Percentiles rank a stretch among this genome's conserved stretches.
Evolutionary conservation across 768 basidiomycete species (phyloP).

Genomic region (Mycena rebaudengoi): DNA sequence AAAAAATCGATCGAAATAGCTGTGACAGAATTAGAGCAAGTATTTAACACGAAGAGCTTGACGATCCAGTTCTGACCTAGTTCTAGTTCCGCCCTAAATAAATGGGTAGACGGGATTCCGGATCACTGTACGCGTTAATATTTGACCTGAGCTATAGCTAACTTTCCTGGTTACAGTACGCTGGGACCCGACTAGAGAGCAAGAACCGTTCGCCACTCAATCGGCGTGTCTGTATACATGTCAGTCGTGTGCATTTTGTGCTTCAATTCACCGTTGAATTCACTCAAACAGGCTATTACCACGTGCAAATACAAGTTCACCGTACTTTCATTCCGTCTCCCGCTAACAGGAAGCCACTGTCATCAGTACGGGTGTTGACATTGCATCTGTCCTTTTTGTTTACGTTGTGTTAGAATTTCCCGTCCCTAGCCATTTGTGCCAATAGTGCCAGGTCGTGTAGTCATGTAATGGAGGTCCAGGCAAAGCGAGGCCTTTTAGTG

Average conservation of each 20-base stretch:
- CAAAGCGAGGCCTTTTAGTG: slow-evolving; percentile 20
- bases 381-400: neutral
- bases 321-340: slow-evolving; percentile 68
- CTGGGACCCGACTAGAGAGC: slow-evolving; percentile 55
- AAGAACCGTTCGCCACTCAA: slow-evolving; percentile 52
- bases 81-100: slow-evolving; percentile 55
- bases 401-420: slow-evolving; percentile 44
- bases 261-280: neutral
- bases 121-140: slow-evolving; percentile 42
- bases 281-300: no score
- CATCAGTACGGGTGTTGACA: neutral
- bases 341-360: slow-evolving; percentile 49
- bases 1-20: slow-evolving; percentile 48
- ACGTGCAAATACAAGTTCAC: slow-evolving; percentile 65
- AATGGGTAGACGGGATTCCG: slow-evolving; percentile 59
- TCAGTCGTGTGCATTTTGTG: slow-evolving; percentile 23
- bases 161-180: slow-evolving; percentile 43
- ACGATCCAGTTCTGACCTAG: neutral
- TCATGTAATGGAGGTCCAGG: slow-evolving; percentile 61
- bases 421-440: slow-evolving; percentile 73
- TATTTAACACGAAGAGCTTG: neutral
- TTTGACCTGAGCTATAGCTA: neutral
- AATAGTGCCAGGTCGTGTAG: slow-evolving; percentile 69
- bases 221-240: slow-evolving; percentile 61
- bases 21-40: slow-evolving; percentile 61